Evolutionary conservation across 1,284 basidiomycete species (phyloP).

Genomic region (Cystobasidium sp.): DNA sequence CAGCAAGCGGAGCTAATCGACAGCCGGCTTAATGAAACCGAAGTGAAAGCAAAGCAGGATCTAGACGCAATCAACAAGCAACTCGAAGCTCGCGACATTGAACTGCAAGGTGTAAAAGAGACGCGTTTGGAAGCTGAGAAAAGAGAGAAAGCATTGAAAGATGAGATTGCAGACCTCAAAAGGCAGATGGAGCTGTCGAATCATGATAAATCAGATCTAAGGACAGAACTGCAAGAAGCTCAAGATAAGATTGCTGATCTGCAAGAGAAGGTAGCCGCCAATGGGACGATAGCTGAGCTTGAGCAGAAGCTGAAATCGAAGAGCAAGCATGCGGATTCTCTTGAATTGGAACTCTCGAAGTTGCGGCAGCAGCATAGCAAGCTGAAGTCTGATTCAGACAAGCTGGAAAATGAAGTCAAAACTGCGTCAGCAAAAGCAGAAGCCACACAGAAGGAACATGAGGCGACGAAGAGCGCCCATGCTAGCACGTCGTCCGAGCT

Average conservation of each 20-base stretch:
- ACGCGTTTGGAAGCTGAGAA: constrained; percentile 16
- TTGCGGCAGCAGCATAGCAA: constrained; percentile 5
- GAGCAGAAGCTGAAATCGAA: constrained; percentile 37
- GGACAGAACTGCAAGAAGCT: constrained; percentile 27
- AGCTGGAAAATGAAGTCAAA: constrained; percentile 40
- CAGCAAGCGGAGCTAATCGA: constrained; percentile 21
- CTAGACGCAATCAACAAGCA: constrained; percentile 4
- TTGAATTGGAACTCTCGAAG: constrained; percentile 47
- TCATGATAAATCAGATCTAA: constrained; percentile 9
- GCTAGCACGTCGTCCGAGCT: constrained; percentile 4
- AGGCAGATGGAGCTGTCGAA: background rate
- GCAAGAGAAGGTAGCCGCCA: constrained; percentile 23
- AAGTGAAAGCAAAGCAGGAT: constrained; percentile 13
- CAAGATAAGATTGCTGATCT: constrained; percentile 37
- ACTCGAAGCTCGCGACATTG: constrained; percentile 24
- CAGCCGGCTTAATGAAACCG: constrained; percentile 16
- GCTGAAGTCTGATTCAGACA: constrained; percentile 31
- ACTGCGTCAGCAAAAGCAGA: constrained; percentile 35
- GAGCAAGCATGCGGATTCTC: constrained; percentile 45
- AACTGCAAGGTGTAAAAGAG: constrained; percentile 25
- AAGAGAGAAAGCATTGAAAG: constrained; percentile 15
- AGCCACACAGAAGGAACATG: constrained; percentile 41
- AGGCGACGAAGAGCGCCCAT: constrained; percentile 22
- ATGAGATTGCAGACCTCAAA: constrained; percentile 19
- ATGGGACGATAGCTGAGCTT: constrained; percentile 30